Evolutionary conservation across 371 early-diverging fungal genomes (phyloP), one percentile per base, ranked within the genome.

Genomic region (Mortierella sp.): DNA sequence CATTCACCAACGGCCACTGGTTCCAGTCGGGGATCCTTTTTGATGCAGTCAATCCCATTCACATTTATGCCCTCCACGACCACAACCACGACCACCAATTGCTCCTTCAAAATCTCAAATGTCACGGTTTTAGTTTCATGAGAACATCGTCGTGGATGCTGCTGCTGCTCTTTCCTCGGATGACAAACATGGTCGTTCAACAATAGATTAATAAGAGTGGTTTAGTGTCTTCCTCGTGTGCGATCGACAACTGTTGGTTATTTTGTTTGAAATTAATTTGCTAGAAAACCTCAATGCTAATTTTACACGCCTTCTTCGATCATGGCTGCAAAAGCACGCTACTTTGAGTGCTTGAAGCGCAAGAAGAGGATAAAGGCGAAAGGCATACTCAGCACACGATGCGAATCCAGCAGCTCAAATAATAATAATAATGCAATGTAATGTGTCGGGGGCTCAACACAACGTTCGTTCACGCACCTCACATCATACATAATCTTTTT

Each of bases 311-410:
- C 34, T 13, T 1, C 9, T 55, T 55, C 68, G 68, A 68, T 68
- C 68, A 68, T 68, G 63, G 63, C 63, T 31, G 60, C 60, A 60
- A 60, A 60, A 60, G 60, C 60, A 60, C 60, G 60, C 60, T 60
- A 60, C 60, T 31, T 60, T n/a, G 19, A 31, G 21, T 16, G 0
- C 19, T 31, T 19, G 19, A 63, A 34, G 21, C 63, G 21, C 28
- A 63, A 63, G 34, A 63, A 16, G 16, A 13, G 50, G 50, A 3
- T 14, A 50, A 50, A 50, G 50, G 50, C 16, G 16, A 50, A 48
- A 48, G 9, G 11, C 31, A 31, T 31, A 58, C 26, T 4, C 26
- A 28, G 26, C 63, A 31, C 38, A 63, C 38, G 50, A 16, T 50
- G 34, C 34, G 63, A 38, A 34, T 31, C 31, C 60, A 60, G 31